A percentile compares a stretch with the other conserved stretches of the same genome.
phyloP scores from a whole-genome alignment of 2,329 filamentous ascomycete species.

The Truncatella angustata region DNA sequence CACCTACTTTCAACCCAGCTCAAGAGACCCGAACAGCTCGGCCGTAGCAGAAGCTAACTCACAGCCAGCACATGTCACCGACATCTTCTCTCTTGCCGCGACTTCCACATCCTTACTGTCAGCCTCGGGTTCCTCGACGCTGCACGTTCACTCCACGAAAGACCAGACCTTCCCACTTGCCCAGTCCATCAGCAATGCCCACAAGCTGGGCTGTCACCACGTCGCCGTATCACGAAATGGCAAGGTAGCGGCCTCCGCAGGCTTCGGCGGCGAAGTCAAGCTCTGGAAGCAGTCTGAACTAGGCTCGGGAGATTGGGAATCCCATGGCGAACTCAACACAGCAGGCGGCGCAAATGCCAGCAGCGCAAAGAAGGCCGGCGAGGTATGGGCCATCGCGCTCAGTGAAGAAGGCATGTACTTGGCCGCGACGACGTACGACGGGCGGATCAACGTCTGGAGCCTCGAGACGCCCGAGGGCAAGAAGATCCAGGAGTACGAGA shows the following conservation, averaged over 20 bases:
- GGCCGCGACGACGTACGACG: constrained; percentile 84
- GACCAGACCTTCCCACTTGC: constrained; percentile 70
- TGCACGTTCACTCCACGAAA: constrained; percentile 76
- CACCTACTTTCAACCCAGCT: constrained; percentile 5
- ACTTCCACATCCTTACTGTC: constrained; percentile 75
- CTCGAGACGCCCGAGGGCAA: constrained; percentile 49
- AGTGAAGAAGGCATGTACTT: constrained; percentile 82
- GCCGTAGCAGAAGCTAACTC: neutral
- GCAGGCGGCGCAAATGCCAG: constrained; percentile 24
- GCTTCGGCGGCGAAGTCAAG: constrained; percentile 86
- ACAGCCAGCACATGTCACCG: constrained; percentile 69
- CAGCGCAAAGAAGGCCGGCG: constrained; percentile 47
- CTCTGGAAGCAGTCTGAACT: constrained; percentile 70
- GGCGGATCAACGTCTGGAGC: constrained; percentile 88
- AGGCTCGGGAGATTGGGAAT: constrained; percentile 55
- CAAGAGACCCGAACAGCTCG: no score
- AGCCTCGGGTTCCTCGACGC: constrained; percentile 77
- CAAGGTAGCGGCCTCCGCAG: constrained; percentile 73
- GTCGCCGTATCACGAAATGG: constrained; percentile 70
- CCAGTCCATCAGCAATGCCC: constrained; percentile 77
- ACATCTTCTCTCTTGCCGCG: constrained; percentile 81
- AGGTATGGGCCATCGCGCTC: constrained; percentile 85
- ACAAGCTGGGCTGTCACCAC: constrained; percentile 90
- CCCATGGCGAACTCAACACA: constrained; percentile 42
- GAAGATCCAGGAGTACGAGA: constrained; percentile 83